Evolutionary conservation across 2,329 filamentous ascomycete genomes (phyloP).

Genomic region (Penicillium sp.): DNA sequence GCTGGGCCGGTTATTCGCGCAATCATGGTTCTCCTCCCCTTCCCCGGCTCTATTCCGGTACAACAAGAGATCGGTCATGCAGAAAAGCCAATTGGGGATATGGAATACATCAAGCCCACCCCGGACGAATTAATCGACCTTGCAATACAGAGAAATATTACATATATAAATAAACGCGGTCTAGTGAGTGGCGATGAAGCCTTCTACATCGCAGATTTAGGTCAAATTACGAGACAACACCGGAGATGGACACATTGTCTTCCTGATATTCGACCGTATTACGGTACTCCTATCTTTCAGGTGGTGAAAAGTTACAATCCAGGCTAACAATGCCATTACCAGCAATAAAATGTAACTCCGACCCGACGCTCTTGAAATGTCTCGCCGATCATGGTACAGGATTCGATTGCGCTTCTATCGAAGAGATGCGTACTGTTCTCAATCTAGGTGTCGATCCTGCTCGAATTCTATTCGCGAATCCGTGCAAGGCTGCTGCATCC

Average conservation of each 20-base stretch:
- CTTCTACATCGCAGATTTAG: slow-evolving; percentile 25
- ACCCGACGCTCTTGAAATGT: slow-evolving; percentile 21
- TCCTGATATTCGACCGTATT: slow-evolving; percentile 21
- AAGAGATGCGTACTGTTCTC: slow-evolving; percentile 24
- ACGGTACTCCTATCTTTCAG: slow-evolving; percentile 10
- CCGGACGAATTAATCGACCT: slow-evolving; percentile 12
- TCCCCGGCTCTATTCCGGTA: not conserved
- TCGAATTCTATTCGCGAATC: slow-evolving; percentile 30
- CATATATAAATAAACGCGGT: slow-evolving; percentile 1
- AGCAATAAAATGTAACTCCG: slow-evolving; percentile 35
- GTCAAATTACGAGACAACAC: slow-evolving; percentile 18
- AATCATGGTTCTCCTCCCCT: not conserved
- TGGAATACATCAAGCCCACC: not conserved
- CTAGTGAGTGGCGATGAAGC: slow-evolving; percentile 15
- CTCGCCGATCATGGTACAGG: slow-evolving; percentile 23
- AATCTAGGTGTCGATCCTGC: slow-evolving; percentile 22
- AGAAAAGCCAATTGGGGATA: not conserved
- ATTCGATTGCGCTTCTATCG: slow-evolving; percentile 31
- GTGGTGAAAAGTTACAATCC: not conserved
- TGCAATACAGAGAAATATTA: slow-evolving; percentile 13
- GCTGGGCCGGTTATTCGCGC: not conserved
- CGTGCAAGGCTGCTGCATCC: slow-evolving; percentile 25
- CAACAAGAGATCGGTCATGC: not conserved
- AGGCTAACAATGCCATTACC: not conserved
- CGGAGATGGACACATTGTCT: slow-evolving; percentile 17